Evolutionary conservation across 805 yeast species (phyloP).

Genomic region (Wickerhamiella hasegawae): DNA sequence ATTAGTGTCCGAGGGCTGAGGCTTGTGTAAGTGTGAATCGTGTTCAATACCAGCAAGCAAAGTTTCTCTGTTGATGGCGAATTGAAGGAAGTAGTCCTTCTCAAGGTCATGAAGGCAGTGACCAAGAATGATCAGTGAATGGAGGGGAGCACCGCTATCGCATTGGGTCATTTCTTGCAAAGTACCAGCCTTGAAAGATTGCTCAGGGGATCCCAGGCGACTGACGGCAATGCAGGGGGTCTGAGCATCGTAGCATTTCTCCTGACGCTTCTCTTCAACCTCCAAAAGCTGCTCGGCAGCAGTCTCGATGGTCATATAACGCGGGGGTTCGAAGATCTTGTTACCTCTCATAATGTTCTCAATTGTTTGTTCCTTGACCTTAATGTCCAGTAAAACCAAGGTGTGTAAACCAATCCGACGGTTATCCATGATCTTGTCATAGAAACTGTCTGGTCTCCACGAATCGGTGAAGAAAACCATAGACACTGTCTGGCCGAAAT

Average conservation of each 20-base stretch:
- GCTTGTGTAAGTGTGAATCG: constrained; percentile 16
- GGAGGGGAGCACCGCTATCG: constrained; percentile 90
- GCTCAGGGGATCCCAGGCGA: constrained; percentile 76
- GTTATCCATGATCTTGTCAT: constrained; percentile 76
- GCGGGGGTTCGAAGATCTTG: constrained; percentile 86
- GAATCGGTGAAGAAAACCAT: constrained; percentile 86
- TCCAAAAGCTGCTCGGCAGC: constrained; percentile 82
- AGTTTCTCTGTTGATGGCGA: constrained; percentile 42
- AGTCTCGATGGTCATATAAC: constrained; percentile 84
- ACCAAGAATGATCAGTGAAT: constrained; percentile 79
- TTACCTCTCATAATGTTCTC: constrained; percentile 90
- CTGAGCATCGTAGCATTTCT: constrained; percentile 63
- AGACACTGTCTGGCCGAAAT: constrained; percentile 95
- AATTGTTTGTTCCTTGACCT: constrained; percentile 90
- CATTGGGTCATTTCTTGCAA: constrained; percentile 59
- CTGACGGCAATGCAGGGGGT: constrained; percentile 93
- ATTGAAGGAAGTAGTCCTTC: constrained; percentile 66
- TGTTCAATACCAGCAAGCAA: constrained; percentile 32
- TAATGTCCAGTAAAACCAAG: constrained; percentile 71
- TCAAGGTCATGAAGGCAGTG: constrained; percentile 88
- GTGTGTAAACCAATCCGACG: constrained; percentile 86
- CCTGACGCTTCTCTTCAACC: constrained; percentile 62
- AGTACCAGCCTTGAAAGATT: constrained; percentile 72
- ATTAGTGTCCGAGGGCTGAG: too few relatives aligned
- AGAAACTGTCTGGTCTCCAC: constrained; percentile 96